Evolutionary conservation across 2,329 filamentous ascomycete species (phyloP), one percentile per base, ranked within the genome.

Genomic region (Apiospora koreana): DNA sequence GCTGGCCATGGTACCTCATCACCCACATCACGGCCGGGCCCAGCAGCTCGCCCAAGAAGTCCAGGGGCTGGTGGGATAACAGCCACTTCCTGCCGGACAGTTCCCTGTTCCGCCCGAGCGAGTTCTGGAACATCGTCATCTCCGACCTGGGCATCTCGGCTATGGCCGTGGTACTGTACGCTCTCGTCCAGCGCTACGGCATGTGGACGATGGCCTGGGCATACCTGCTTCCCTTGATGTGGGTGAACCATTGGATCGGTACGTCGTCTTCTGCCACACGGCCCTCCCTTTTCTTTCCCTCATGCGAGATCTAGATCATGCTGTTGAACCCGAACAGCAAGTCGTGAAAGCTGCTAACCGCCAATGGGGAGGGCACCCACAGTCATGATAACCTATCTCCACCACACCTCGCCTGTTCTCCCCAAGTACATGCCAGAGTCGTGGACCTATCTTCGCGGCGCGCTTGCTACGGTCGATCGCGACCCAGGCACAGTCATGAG

Each of bases 371-470:
- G 71, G 74, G 25, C 31, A 41, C 28, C 65, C 28, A 71, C 43
- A 89, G 90, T 93, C n/a, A 89, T 90, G 73, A 93, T 93, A 77
- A 93, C 91, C 62, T 93, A 92, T 79, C 89, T 93, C 23, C 91
- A 93, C 80, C 91, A 93, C 84, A 92, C 89, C 69, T 72, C 74
- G 31, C 70, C 73, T 18, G 38, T 74, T 35, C 70, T 87, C 50
- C 84, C 86, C 3, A 85, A 89, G 74, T 90, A 87, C 78, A 83
- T 84, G 41, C 82, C 84, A 10, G 83, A 85, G 54, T 83, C 83
- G 67, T 91, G 89, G 89, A 89, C 86, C 41, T 92, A 87, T 75
- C 83, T 87, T 74, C 86, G 87, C 74, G 89, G 89, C 31, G 89
- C 89, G 12, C 81, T 87, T 23, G 85, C 87, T 14, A 91, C 89